phyloP scores from a whole-genome alignment of 2,329 filamentous ascomycete species.

The Ophiostoma angusticollis region DNA sequence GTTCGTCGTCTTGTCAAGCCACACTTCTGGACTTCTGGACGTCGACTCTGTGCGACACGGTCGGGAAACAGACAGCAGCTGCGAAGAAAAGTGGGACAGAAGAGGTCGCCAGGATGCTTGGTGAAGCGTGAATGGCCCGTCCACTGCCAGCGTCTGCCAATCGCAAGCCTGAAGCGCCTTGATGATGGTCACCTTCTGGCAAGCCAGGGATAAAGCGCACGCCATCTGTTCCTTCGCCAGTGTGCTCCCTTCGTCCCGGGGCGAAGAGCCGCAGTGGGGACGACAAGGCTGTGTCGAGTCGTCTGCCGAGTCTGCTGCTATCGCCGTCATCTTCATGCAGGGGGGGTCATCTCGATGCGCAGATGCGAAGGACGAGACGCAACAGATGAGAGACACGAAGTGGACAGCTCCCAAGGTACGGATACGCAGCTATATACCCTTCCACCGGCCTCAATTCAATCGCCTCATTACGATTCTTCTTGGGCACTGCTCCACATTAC shows the following conservation, averaged over 20 bases:
- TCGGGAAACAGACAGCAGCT: neutral
- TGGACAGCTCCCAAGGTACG: conserved; percentile 1
- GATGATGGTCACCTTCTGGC: conserved; percentile 15
- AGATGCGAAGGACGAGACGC: neutral
- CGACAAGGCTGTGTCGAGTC: neutral
- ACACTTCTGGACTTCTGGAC: too few species aligned
- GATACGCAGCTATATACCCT: conserved; percentile 7
- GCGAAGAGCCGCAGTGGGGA: conserved; percentile 18
- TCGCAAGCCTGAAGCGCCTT: conserved; percentile 14
- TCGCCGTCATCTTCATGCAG: neutral
- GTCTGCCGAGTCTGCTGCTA: neutral
- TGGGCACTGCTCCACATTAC: conserved; percentile 19
- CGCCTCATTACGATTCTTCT: conserved; percentile 8
- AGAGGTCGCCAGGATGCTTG: conserved; percentile 8
- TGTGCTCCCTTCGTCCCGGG: neutral
- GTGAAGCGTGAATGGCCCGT: conserved; percentile 15
- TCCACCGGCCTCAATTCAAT: neutral
- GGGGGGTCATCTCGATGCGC: too few species aligned
- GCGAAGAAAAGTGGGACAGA: conserved; percentile 16
- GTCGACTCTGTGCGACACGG: conserved; percentile 3
- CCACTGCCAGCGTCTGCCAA: conserved; percentile 16
- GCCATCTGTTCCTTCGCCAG: conserved; percentile 16
- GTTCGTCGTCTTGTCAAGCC: too few species aligned
- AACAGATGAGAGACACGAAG: neutral
- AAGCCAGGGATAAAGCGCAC: conserved; percentile 11